Base-by-base conservation (phyloP, 208 protist genomes). In the Wallacemonas sp. region DNA sequence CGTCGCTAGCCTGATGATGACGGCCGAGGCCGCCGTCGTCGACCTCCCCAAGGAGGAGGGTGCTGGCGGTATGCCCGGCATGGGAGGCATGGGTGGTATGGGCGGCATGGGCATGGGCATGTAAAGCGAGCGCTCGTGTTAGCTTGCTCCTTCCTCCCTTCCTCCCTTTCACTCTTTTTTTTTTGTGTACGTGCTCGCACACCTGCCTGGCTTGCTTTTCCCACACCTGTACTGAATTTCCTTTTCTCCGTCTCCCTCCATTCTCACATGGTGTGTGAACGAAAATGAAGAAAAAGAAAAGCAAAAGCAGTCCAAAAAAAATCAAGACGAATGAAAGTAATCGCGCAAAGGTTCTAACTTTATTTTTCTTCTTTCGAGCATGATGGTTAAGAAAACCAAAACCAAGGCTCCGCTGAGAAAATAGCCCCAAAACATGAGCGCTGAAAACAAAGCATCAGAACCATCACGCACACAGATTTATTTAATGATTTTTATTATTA, bases 1-100 rank as follows among this genome's bases (percentile, higher is more conserved):
- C 49, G 98, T 99, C 19, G 94, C 98, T 2, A 95, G 97, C 23
- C 85, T 99, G 24, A 98, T 99, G 96, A 99, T 98, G 70, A 99
- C 99, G 1, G 98, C 97, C 26, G 98, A 99, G 74, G 82, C 80
- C 41, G 93, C 97, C 58, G 81, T 99, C 27, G 72, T 76, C 17
- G 85, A 91, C 32, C 62, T 81, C 16, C 73, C 79, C 23, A 83
- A 88, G 70, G 67, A 79, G 23, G 78, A 72, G 41, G 9, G 70
- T 56, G 29, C 52, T 61, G 34, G 76, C 65, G 63, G 63, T 38
- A 79, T 80, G 70, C 68, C 66, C 41, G 83, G 82, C 44, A 92
- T 92, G 85, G 85, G 79, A 11, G 79, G 79, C 26, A 85, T 85
- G 79, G 79, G 52, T 27, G 52, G 52, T 21, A 58, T 58, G 52